These are phyloP conservation scores for Psilocybe azurescens DNA, from an alignment of 768 basidiomycete species.

Conservation along the genomic window DNA sequence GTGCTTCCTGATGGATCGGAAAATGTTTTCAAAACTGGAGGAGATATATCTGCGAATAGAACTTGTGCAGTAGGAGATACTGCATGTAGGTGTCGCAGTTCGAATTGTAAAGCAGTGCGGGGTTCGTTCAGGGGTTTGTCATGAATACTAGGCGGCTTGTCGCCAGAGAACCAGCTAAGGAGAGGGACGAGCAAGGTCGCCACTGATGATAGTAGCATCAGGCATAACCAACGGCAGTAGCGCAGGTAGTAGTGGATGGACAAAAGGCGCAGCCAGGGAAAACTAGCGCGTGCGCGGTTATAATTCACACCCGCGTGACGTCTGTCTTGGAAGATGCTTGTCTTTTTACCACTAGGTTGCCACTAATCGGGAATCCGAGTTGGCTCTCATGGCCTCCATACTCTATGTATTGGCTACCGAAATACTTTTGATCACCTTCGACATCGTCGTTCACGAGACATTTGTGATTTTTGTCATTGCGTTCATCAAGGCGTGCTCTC, in stretches of 20 bases:
- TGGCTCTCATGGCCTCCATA: background rate
- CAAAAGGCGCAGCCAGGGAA: background rate
- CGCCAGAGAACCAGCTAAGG: slow-evolving; percentile 33
- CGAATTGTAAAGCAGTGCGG: slow-evolving; percentile 43
- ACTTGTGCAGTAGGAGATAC: slow-evolving; percentile 53
- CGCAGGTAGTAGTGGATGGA: slow-evolving; percentile 3
- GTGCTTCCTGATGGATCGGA: slow-evolving; percentile 22
- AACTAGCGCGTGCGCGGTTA: background rate
- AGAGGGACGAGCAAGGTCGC: slow-evolving; percentile 54
- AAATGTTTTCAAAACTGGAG: slow-evolving; percentile 8
- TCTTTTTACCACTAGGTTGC: background rate
- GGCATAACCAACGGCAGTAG: slow-evolving; percentile 36
- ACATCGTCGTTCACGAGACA: no score
- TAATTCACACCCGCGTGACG: background rate
- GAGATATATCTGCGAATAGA: slow-evolving; percentile 55
- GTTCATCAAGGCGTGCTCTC: no score
- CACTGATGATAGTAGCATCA: slow-evolving; percentile 55
- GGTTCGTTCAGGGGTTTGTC: slow-evolving; percentile 11
- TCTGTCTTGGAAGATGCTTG: background rate
- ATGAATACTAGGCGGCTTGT: slow-evolving; percentile 7
- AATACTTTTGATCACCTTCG: background rate
- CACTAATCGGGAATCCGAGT: background rate
- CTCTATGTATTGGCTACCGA: background rate
- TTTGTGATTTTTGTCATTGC: no score
- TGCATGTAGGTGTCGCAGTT: slow-evolving; percentile 68